A percentile compares a stretch with the other conserved stretches of the same genome.
Conservation (phyloP, 495 filamentous ascomycete species). For the Clohesyomyces aquaticus region DNA sequence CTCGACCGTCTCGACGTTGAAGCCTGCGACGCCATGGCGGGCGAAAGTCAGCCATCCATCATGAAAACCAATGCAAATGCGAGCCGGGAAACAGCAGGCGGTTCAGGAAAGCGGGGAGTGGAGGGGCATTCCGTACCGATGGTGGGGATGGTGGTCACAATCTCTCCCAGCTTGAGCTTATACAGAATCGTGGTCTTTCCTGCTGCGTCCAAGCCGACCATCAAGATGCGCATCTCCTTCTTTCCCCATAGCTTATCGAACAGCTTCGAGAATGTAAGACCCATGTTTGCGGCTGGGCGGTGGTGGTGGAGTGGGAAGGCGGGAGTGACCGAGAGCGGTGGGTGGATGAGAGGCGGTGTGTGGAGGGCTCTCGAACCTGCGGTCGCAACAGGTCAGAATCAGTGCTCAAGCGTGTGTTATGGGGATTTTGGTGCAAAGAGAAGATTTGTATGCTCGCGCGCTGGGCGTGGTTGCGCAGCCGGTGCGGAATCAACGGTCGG, state of each 20-base stretch:
- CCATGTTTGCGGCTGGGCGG: conserved; percentile 70
- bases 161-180: conserved; percentile 99
- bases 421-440: not conserved
- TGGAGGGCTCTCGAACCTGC: conserved; percentile 37
- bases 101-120: no score
- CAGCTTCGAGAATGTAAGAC: conserved; percentile 90
- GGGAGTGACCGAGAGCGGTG: conserved; percentile 20
- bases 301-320: conserved; percentile 18
- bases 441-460: conserved; percentile 4
- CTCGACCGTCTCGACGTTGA: conserved; percentile 99
- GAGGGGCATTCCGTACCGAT: conserved; percentile 78
- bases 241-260: conserved; percentile 96
- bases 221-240: conserved; percentile 99
- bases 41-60: no score
- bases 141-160: conserved; percentile 98
- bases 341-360: conserved; percentile 39
- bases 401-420: not conserved
- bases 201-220: conserved; percentile 98
- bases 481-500: conserved; percentile 21
- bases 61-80: no score
- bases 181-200: conserved; percentile 99
- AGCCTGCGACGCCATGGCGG: conserved; percentile 69
- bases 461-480: conserved; percentile 17
- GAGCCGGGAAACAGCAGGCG: no score
- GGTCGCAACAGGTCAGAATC: conserved; percentile 14